These are phyloP conservation scores for Stellera chamaejasme DNA, from an alignment of 345 rosid genomes.

Conservation along the genomic window DNA sequence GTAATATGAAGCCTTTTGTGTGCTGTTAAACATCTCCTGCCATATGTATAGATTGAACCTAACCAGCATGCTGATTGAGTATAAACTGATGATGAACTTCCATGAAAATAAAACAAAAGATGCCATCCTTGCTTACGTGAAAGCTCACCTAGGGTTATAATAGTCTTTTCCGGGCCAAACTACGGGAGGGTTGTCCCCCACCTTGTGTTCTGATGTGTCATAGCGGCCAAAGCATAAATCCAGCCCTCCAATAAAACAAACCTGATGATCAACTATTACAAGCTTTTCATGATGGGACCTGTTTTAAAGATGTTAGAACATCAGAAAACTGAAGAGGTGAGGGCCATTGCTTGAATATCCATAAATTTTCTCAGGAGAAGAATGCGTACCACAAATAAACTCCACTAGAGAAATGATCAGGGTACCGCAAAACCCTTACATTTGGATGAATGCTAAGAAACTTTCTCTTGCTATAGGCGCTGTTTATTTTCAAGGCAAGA, in stretches of 20 bases:
- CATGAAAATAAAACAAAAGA: not conserved
- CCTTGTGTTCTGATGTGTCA: constrained; percentile 68
- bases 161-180: constrained; percentile 95
- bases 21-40: too few species aligned
- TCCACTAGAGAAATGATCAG: constrained; percentile 84
- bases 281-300: constrained; percentile 98
- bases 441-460: constrained; percentile 89
- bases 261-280: constrained; percentile 72
- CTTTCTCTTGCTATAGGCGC: constrained; percentile 82
- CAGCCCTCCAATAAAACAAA: constrained; percentile 85
- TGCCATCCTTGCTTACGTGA: not conserved
- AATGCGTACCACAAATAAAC: constrained; percentile 78
- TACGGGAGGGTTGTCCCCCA: constrained; percentile 65
- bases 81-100: constrained; percentile 1
- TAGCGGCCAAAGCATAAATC: constrained; percentile 96
- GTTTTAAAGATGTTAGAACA: constrained; percentile 16
- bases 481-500: constrained; percentile 86
- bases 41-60: too few species aligned
- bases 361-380: not conserved
- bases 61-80: too few species aligned
- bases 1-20: too few species aligned
- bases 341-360: not conserved
- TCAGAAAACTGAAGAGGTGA: constrained; percentile 18
- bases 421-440: constrained; percentile 84
- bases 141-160: constrained; percentile 75